A percentile compares a stretch with the other conserved stretches of the same genome.
Evolutionary conservation across 225 moss, liverwort and hornwort genomes (phyloP).

Genomic region (Asterella californica): DNA sequence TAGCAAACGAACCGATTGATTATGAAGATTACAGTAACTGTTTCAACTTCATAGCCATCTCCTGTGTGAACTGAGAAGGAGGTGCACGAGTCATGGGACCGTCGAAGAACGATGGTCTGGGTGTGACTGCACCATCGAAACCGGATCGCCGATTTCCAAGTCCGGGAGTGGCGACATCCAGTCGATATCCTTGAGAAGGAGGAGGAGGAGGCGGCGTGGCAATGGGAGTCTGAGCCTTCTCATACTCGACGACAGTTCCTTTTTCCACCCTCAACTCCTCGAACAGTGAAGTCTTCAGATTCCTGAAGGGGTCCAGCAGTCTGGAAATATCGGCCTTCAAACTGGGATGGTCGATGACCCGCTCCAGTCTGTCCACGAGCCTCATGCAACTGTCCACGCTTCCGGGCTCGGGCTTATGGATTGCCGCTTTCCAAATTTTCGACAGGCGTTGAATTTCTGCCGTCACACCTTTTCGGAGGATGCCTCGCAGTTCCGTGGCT

Average conservation of each 20-base stretch:
- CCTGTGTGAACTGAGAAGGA: conserved; percentile 10
- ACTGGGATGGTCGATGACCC: conserved; percentile 15
- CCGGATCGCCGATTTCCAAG: not conserved
- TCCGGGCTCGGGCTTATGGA: conserved; percentile 2
- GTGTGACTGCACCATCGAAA: conserved; percentile 4
- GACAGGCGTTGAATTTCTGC: conserved; percentile 5
- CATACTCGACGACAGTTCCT: conserved; percentile 5
- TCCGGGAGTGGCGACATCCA: not conserved
- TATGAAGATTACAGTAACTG: not conserved
- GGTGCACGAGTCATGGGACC: conserved; percentile 22
- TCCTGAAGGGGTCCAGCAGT: conserved; percentile 15
- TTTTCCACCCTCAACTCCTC: conserved; percentile 11
- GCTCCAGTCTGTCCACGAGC: conserved; percentile 20
- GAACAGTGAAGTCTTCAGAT: conserved; percentile 12
- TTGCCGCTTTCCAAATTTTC: conserved; percentile 15
- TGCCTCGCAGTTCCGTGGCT: conserved; percentile 11
- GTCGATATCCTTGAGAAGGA: not conserved
- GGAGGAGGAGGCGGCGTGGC: no score
- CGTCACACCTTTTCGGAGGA: conserved; percentile 11
- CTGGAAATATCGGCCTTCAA: conserved; percentile 10
- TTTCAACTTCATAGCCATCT: conserved; percentile 7
- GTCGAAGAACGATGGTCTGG: conserved; percentile 17
- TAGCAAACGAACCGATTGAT: not conserved
- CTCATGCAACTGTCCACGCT: conserved; percentile 12
- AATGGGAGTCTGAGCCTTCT: not conserved